phyloP scores from a whole-genome alignment of 2,329 filamentous ascomycete genomes.

The Trichoderma oligosporum region DNA sequence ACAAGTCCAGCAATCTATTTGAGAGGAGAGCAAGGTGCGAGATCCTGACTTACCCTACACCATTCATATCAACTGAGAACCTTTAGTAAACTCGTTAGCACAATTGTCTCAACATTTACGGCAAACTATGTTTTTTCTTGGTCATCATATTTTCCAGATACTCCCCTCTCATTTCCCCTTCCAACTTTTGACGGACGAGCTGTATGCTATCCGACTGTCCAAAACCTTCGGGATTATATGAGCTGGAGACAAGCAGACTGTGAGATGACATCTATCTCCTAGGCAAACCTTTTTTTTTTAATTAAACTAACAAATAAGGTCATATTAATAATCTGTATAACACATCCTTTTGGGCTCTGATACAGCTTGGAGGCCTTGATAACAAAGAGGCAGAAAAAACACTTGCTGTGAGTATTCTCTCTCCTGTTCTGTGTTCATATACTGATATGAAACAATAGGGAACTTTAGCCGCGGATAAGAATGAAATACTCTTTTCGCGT shows the following conservation, averaged over 20 bases:
- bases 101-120: slow-evolving; percentile 88
- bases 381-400: slow-evolving; percentile 75
- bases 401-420: slow-evolving; percentile 57
- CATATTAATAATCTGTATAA: slow-evolving; percentile 99
- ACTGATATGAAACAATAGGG: slow-evolving; percentile 51
- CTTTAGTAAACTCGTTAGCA: slow-evolving; percentile 79
- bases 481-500: slow-evolving; percentile 85
- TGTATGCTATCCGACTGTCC: slow-evolving; percentile 79
- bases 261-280: slow-evolving; percentile 41
- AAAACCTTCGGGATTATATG: slow-evolving; percentile 88
- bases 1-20: slow-evolving; percentile 77
- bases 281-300: not conserved
- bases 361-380: slow-evolving; percentile 71
- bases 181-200: slow-evolving; percentile 92
- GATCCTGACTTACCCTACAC: not conserved
- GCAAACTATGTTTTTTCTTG: slow-evolving; percentile 84
- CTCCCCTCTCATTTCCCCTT: slow-evolving; percentile 65
- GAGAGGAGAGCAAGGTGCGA: slow-evolving; percentile 74
- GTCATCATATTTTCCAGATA: slow-evolving; percentile 70
- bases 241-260: slow-evolving; percentile 97
- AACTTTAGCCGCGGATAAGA: slow-evolving; percentile 81
- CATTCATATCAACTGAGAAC: slow-evolving; percentile 17
- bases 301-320: slow-evolving; percentile 51
- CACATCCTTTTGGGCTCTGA: slow-evolving; percentile 89
- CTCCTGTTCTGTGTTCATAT: not conserved